A percentile compares a stretch with the other conserved stretches of the same genome.
Evolutionary conservation across 148 eudicot species (phyloP).

Genomic region (Polygonum maritimum): DNA sequence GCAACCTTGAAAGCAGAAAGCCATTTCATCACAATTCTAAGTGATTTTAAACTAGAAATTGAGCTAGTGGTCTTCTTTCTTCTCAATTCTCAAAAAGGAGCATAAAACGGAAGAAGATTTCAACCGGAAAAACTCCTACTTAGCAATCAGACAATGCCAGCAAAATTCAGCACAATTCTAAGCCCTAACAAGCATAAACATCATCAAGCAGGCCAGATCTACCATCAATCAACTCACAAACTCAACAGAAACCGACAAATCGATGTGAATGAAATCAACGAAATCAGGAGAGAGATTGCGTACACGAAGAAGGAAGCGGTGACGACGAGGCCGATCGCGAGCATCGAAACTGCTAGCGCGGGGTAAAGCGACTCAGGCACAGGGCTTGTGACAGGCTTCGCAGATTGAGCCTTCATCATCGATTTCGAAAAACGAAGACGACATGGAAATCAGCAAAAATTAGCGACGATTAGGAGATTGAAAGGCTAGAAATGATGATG

Average conservation of each 20-base stretch:
- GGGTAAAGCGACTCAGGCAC: conserved; percentile 66
- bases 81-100: neutral
- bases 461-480: neutral
- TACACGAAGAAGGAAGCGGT: conserved; percentile 92
- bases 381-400: conserved; percentile 68
- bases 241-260: neutral
- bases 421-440: neutral
- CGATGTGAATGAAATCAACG: neutral
- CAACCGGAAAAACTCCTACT: neutral
- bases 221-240: neutral
- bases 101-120: neutral
- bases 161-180: neutral
- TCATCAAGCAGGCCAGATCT: neutral
- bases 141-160: neutral
- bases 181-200: neutral
- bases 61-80: neutral
- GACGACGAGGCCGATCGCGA: conserved; percentile 56
- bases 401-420: conserved; percentile 35
- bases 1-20: neutral
- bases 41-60: neutral
- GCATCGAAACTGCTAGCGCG: conserved; percentile 66
- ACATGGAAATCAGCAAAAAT: neutral
- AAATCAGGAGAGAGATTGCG: conserved; percentile 11
- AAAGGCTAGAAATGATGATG: neutral
- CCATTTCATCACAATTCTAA: too few species aligned